These are phyloP conservation scores for Mycena metata DNA, from an alignment of 768 basidiomycete species.

Conservation along the genomic window DNA sequence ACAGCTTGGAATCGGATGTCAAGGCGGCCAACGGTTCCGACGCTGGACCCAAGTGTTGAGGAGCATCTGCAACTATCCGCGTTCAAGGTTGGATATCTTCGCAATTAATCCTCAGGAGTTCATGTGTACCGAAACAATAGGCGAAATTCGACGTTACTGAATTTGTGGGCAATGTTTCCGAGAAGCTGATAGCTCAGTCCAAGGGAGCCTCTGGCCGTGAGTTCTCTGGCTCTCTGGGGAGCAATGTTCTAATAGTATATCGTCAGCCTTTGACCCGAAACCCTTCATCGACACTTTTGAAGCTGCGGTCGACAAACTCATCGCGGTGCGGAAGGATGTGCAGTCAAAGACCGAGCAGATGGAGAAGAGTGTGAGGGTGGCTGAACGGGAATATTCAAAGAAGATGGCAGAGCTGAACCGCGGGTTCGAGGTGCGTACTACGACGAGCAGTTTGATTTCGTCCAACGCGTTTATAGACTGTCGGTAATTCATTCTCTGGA, in stretches of 20 bases:
- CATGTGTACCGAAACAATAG: constrained; percentile 50
- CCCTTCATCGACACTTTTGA: constrained; percentile 96
- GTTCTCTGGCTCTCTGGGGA: constrained; percentile 35
- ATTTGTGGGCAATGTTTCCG: constrained; percentile 87
- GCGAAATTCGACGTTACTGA: constrained; percentile 94
- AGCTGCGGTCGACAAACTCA: constrained; percentile 88
- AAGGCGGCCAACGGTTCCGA: constrained; percentile 34
- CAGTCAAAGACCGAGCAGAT: constrained; percentile 91
- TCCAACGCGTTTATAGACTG: constrained; percentile 66
- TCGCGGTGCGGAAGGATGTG: constrained; percentile 90
- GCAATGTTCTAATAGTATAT: constrained; percentile 21
- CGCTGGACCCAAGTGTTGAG: constrained; percentile 67
- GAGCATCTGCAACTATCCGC: constrained; percentile 65
- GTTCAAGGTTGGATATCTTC: constrained; percentile 62
- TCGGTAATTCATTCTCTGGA: constrained; percentile 86
- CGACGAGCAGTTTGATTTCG: constrained; percentile 5
- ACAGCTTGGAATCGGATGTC: constrained; percentile 33
- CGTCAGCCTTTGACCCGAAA: constrained; percentile 90
- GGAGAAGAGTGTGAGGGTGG: constrained; percentile 89
- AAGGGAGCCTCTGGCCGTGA: constrained; percentile 86
- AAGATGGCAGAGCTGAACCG: constrained; percentile 93
- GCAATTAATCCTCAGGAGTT: constrained; percentile 29
- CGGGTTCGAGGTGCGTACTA: constrained; percentile 87
- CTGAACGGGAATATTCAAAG: constrained; percentile 95
- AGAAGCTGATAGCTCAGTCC: constrained; percentile 89